Conservation (phyloP, 192 early-diverging fungal species). For the Podochytrium sp. region DNA sequence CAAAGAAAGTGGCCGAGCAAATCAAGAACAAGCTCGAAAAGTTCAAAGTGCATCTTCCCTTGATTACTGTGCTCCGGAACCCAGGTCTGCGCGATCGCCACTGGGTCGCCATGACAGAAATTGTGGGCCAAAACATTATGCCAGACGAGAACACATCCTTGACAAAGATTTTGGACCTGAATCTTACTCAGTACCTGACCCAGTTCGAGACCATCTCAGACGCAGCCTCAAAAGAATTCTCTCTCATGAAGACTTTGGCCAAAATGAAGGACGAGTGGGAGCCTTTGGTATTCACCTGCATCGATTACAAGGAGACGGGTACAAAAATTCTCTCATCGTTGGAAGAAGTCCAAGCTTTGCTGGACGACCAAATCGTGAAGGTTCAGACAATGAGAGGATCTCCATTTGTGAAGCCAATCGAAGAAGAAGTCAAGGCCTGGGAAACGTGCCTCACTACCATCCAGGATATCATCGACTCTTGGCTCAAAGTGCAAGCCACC, state of each 20-base stretch:
- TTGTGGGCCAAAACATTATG: constrained; percentile 58
- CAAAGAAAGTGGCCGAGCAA: constrained; percentile 63
- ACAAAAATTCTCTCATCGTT: constrained; percentile 61
- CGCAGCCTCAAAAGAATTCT: constrained; percentile 62
- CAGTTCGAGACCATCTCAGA: constrained; percentile 64
- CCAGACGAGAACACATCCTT: constrained; percentile 58
- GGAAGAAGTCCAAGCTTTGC: constrained; percentile 62
- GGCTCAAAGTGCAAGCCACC: constrained; percentile 65
- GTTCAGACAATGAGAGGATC: constrained; percentile 65
- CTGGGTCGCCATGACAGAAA: constrained; percentile 56
- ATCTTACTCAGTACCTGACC: constrained; percentile 47
- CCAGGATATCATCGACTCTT: constrained; percentile 63
- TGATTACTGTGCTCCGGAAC: constrained; percentile 58
- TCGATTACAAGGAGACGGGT: constrained; percentile 65
- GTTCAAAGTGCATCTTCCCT: constrained; percentile 57
- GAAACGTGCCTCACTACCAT: constrained; percentile 57
- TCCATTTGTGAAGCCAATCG: constrained; percentile 67
- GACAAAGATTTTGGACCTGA: constrained; percentile 57
- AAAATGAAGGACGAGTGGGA: constrained; percentile 68
- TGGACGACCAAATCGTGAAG: constrained; percentile 68
- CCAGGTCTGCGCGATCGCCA: constrained; percentile 60
- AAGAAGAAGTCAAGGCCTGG: constrained; percentile 61
- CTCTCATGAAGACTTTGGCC: constrained; percentile 57
- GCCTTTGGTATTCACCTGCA: constrained; percentile 55
- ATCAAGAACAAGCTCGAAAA: constrained; percentile 66